Base-by-base conservation (phyloP, 768 basidiomycete genomes). In the Hemileccinum rubropunctum region DNA sequence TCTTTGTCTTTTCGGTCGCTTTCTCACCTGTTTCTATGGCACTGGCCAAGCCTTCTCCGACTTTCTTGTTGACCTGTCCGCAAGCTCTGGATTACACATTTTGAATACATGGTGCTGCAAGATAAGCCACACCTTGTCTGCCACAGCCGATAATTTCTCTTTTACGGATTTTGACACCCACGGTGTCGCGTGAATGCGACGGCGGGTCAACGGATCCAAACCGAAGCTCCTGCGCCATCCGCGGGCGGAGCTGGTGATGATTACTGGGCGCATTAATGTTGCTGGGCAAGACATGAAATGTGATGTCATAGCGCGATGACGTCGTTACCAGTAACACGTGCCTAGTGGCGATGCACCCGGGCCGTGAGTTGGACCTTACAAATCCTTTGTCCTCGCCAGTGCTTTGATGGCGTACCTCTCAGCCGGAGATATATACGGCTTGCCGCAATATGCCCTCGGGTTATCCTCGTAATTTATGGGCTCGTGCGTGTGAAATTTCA, bases 11-110 rank as follows among this genome's bases (percentile, higher is more conserved):
- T 51, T 70, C 69, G 7, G 70, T 69, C 3, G 62, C 74, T 50
- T 67, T 56, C 56, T 77, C 72, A 14, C 71, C 75, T 18, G 62
- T 70, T 53, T 74, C 76, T 45, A 76, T 71, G 6, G 68, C 73
- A 2, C 64, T 63, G 5, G 74, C 75, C n/a, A 76, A 57, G 15
- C 67, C 65, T 42, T 63, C 28, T 3, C 74, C 76, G 18, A 72
- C 67, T 21, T 62, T 64, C 55, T 68, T 74, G 64, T 74, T 77
- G 15, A 75, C 66, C 72, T 75, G 48, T 28, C 33, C 28, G 33
- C 23, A 39, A 10, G 11, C 13, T 40, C 1, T 9, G n/a, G 26
- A 52, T 17, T 26, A 33, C 14, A 41, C 18, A 23, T 32, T 41
- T 8, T 7, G 13, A 34, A 17, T 9, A 30, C 11, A 17, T 23